A percentile compares a stretch with the other conserved stretches of the same genome.
Evolutionary conservation across 768 basidiomycete genomes (phyloP).

Genomic region (Termitomyces sp.): DNA sequence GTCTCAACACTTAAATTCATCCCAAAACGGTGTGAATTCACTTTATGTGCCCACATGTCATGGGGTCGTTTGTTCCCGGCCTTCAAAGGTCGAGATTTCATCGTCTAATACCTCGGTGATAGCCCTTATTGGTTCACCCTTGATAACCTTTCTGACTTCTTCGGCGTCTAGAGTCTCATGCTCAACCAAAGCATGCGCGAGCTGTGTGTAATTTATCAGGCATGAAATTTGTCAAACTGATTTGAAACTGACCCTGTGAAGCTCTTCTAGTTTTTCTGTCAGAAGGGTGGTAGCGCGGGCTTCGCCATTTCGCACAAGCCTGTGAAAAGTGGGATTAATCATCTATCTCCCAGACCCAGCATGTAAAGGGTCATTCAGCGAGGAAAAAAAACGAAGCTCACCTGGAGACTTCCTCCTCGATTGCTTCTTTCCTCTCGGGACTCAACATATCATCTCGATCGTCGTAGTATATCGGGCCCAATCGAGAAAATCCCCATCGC

Average conservation of each 20-base stretch:
- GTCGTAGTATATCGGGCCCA: slow-evolving; percentile 83
- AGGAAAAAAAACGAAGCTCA: slow-evolving; percentile 39
- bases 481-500: slow-evolving; percentile 80
- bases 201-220: slow-evolving; percentile 38
- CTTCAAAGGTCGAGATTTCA: slow-evolving; percentile 40
- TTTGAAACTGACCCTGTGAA: slow-evolving; percentile 58
- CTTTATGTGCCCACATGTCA: background rate
- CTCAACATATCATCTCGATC: slow-evolving; percentile 72
- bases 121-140: slow-evolving; percentile 74
- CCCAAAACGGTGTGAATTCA: background rate
- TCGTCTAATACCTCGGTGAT: slow-evolving; percentile 66
- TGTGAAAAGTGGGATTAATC: slow-evolving; percentile 23
- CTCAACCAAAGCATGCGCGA: slow-evolving; percentile 90
- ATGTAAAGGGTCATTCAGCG: slow-evolving; percentile 1
- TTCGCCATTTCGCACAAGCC: slow-evolving; percentile 70
- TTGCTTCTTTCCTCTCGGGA: slow-evolving; percentile 73
- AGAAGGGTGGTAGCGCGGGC: slow-evolving; percentile 63
- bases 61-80: slow-evolving; percentile 18
- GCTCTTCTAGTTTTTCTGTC: slow-evolving; percentile 65
- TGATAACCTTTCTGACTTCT: slow-evolving; percentile 85
- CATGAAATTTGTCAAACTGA: slow-evolving; percentile 8
- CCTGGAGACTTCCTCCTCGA: slow-evolving; percentile 85
- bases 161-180: slow-evolving; percentile 89
- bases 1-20: background rate
- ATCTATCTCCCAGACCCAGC: background rate